These are phyloP conservation scores for Geranomyces variabilis DNA, from an alignment of 192 early-diverging fungal species.

Conservation along the genomic window DNA sequence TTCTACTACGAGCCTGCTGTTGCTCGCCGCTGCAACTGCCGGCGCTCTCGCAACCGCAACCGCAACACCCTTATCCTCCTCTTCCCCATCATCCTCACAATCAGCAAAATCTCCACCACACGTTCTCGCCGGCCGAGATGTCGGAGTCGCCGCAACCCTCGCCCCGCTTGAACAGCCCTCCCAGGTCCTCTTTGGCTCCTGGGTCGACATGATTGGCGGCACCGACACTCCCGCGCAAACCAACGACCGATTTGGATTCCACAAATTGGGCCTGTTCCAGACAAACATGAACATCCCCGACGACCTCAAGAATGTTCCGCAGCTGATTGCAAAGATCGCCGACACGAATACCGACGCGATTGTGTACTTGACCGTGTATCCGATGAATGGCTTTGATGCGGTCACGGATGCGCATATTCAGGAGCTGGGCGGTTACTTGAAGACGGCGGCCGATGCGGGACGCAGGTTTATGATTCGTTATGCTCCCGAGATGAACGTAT, in stretches of 20 bases:
- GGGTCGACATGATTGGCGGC: slow-evolving; percentile 25
- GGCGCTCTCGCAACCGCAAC: too few species aligned
- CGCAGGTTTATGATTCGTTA: slow-evolving; percentile 42
- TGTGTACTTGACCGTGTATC: slow-evolving; percentile 47
- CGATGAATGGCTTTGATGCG: slow-evolving; percentile 31
- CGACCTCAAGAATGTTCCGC: slow-evolving; percentile 14
- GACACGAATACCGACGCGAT: slow-evolving; percentile 43
- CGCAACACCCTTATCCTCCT: too few species aligned
- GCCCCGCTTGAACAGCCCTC: slow-evolving; percentile 12
- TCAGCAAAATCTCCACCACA: background rate
- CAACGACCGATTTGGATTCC: slow-evolving; percentile 31
- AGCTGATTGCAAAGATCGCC: slow-evolving; percentile 34
- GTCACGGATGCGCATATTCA: slow-evolving; percentile 34
- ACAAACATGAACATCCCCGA: slow-evolving; percentile 40
- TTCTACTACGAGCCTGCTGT: too few species aligned
- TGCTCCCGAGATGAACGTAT: slow-evolving; percentile 49
- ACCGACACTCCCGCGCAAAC: slow-evolving; percentile 20
- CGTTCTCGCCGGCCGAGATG: background rate
- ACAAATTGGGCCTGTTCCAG: slow-evolving; percentile 35
- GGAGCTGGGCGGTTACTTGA: slow-evolving; percentile 1
- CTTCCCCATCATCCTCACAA: too few species aligned
- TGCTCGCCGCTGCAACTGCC: too few species aligned
- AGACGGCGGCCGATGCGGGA: background rate
- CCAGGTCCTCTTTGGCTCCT: slow-evolving; percentile 24
- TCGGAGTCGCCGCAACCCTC: slow-evolving; percentile 9